These are phyloP conservation scores for Tolypocladium inflatum DNA, from an alignment of 2,329 filamentous ascomycete genomes.

Conservation along the genomic window DNA sequence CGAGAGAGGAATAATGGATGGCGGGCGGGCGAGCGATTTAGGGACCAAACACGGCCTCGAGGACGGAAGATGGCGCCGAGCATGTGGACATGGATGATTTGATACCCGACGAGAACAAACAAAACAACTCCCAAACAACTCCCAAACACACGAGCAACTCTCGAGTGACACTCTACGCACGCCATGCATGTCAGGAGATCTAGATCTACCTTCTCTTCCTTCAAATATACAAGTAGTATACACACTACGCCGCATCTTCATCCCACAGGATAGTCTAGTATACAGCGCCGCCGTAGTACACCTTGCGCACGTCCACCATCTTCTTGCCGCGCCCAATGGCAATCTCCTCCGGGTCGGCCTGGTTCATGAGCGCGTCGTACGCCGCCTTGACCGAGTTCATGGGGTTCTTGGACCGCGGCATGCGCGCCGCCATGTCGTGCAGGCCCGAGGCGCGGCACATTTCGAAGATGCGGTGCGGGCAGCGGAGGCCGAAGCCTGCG, in stretches of 20 bases:
- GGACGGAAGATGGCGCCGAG: too few relatives aligned
- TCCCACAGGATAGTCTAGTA: background rate
- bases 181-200: background rate
- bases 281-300: constrained; percentile 77
- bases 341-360: constrained; percentile 81
- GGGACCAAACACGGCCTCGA: too few relatives aligned
- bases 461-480: constrained; percentile 86
- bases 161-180: background rate
- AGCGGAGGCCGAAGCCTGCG: constrained; percentile 85
- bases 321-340: constrained; percentile 87
- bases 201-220: background rate
- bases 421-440: constrained; percentile 73
- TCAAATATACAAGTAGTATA: background rate
- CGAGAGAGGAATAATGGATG: constrained; percentile 12
- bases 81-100: background rate
- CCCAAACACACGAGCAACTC: background rate
- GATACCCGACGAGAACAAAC: background rate
- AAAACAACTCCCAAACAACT: too few relatives aligned
- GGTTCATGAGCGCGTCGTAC: constrained; percentile 70
- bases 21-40: too few relatives aligned
- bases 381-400: constrained; percentile 98
- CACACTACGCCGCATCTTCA: background rate
- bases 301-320: constrained; percentile 89
- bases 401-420: constrained; percentile 80
- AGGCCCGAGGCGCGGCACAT: constrained; percentile 84